A percentile compares a stretch with the other conserved stretches of the same genome.
Evolutionary conservation across 495 filamentous ascomycete species (phyloP).

Genomic region (Podospora comata): DNA sequence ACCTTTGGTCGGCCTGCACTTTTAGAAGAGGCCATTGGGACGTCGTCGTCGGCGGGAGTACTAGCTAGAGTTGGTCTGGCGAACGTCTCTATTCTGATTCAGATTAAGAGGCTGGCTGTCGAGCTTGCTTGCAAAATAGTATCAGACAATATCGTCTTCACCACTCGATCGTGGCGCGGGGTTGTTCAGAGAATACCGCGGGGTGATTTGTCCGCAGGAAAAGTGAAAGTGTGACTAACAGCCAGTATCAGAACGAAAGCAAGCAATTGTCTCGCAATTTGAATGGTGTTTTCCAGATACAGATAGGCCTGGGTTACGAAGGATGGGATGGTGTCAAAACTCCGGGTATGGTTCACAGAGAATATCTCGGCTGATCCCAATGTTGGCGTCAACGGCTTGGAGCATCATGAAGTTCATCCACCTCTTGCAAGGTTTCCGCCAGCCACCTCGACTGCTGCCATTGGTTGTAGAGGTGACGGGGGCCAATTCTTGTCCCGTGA

Average conservation of each 20-base stretch:
- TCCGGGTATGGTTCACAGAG: not conserved
- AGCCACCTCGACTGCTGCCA: not conserved
- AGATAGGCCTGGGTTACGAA: no score
- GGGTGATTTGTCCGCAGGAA: not conserved
- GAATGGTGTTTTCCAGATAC: no score
- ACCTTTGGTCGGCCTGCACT: conserved; percentile 26
- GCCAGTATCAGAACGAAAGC: not conserved
- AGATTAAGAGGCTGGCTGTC: not conserved
- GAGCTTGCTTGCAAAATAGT: not conserved
- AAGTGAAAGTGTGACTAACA: not conserved
- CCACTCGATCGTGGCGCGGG: not conserved
- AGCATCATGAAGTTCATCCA: not conserved
- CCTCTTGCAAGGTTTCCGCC: not conserved
- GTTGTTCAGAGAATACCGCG: not conserved
- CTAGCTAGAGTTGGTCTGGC: not conserved
- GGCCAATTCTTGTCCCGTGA: not conserved
- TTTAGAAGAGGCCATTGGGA: not conserved
- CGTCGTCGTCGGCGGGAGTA: not conserved
- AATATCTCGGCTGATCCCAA: not conserved
- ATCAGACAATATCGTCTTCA: not conserved
- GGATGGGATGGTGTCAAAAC: not conserved
- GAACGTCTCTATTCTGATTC: not conserved
- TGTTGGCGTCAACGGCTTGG: not conserved
- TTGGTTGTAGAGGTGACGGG: not conserved
- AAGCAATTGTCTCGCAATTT: no score